These are phyloP conservation scores for Calvatia gigantea DNA, from an alignment of 768 basidiomycete species.

Conservation along the genomic window DNA sequence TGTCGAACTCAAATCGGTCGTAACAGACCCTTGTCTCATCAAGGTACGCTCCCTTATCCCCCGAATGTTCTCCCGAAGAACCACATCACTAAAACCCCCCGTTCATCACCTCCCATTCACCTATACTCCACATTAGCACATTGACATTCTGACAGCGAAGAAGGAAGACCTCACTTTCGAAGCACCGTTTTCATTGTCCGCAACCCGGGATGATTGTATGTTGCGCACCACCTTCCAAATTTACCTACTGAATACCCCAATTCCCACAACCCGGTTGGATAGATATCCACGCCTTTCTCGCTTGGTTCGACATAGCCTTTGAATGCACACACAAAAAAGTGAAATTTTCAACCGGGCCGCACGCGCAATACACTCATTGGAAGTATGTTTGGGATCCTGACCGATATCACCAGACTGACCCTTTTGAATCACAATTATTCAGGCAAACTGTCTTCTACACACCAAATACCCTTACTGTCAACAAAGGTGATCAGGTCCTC, in stretches of 20 bases:
- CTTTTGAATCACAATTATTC: not conserved
- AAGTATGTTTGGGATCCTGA: constrained; percentile 55
- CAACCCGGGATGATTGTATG: constrained; percentile 90
- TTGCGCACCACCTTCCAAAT: constrained; percentile 11
- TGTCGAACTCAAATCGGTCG: constrained; percentile 95
- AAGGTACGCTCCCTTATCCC: constrained; percentile 49
- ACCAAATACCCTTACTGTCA: constrained; percentile 66
- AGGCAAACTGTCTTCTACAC: constrained; percentile 99
- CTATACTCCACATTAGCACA: constrained; percentile 50
- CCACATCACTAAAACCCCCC: not conserved
- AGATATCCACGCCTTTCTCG: constrained; percentile 98
- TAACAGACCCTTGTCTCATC: constrained; percentile 86
- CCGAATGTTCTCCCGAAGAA: not conserved
- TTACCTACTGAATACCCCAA: not conserved
- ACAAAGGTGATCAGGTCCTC: constrained; percentile 65
- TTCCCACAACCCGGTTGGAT: constrained; percentile 7
- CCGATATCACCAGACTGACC: not conserved
- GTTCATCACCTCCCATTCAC: not conserved
- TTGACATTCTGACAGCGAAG: constrained; percentile 86
- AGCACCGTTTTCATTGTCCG: constrained; percentile 72
- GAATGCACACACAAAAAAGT: constrained; percentile 95
- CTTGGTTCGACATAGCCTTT: constrained; percentile 98
- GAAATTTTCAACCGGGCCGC: constrained; percentile 95
- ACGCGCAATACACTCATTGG: constrained; percentile 95
- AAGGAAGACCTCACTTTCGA: constrained; percentile 94